Conservation (phyloP, 352 stramenopile species). For the Sclerospora graminicola region DNA sequence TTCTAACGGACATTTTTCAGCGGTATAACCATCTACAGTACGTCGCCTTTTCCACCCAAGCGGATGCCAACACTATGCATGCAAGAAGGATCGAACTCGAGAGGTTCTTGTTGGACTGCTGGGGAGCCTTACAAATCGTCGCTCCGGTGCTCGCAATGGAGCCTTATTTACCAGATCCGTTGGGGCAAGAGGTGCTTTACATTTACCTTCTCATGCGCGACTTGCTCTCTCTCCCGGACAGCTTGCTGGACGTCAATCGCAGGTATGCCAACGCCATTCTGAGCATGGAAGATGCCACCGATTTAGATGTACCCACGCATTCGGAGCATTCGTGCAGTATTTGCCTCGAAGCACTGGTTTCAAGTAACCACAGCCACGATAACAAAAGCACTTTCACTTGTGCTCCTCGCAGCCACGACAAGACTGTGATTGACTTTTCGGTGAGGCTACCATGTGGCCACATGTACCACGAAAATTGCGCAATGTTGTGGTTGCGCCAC, state of each 20-base stretch:
- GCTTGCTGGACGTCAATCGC: constrained; percentile 36
- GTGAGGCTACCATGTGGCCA: constrained; percentile 43
- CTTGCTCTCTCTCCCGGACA: constrained; percentile 38
- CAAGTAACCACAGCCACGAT: neutral
- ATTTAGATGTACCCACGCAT: constrained; percentile 17
- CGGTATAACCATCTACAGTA: constrained; percentile 29
- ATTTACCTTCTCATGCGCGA: constrained; percentile 46
- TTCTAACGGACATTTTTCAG: constrained; percentile 25
- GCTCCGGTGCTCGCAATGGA: constrained; percentile 34
- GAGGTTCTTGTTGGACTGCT: constrained; percentile 34
- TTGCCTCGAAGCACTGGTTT: constrained; percentile 33
- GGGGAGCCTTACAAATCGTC: constrained; percentile 34
- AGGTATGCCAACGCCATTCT: constrained; percentile 47
- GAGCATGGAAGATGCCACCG: constrained; percentile 42
- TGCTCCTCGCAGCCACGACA: no score
- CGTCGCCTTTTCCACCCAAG: constrained; percentile 31
- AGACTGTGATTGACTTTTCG: constrained; percentile 7
- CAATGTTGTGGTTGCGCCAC: constrained; percentile 54
- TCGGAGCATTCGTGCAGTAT: constrained; percentile 43
- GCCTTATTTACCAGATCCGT: constrained; percentile 22
- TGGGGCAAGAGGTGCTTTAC: constrained; percentile 26
- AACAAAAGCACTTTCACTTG: neutral
- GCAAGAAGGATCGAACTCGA: constrained; percentile 28
- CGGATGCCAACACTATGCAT: constrained; percentile 24
- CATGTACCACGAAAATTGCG: constrained; percentile 56